Percentiles rank a stretch among this genome's conserved stretches.
Conservation (phyloP, 148 eudicot species). For the Chenopodium suecicum region DNA sequence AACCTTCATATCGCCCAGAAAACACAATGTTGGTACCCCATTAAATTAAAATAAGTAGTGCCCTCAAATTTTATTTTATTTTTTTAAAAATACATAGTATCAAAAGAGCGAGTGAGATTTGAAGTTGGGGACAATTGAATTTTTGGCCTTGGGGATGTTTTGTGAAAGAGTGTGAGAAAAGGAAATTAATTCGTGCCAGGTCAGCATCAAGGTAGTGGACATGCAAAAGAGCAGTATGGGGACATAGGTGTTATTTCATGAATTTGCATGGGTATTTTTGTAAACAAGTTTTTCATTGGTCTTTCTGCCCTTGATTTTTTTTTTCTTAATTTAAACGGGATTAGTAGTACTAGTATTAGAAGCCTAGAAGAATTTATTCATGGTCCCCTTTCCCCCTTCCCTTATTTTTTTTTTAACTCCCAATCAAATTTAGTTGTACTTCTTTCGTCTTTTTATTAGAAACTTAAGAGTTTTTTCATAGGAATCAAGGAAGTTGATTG, state of each 20-base stretch:
- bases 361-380: neutral
- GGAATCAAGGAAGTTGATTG: no score
- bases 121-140: neutral
- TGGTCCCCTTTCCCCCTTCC: neutral
- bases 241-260: neutral
- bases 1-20: neutral
- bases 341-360: no score
- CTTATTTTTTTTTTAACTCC: no score
- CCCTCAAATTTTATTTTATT: no score
- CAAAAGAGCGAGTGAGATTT: neutral
- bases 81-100: no score
- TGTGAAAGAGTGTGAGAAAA: neutral
- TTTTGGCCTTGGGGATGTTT: neutral
- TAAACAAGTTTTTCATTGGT: neutral
- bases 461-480: no score
- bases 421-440: no score
- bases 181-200: constrained; percentile 4
- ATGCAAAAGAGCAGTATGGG: constrained; percentile 13
- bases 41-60: neutral
- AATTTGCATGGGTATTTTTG: neutral
- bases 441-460: no score
- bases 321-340: no score
- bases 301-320: neutral
- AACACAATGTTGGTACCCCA: neutral
- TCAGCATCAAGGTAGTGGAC: constrained; percentile 11